Base-by-base conservation (phyloP, 192 early-diverging fungal species). In the Backusella parvicylindrica region DNA sequence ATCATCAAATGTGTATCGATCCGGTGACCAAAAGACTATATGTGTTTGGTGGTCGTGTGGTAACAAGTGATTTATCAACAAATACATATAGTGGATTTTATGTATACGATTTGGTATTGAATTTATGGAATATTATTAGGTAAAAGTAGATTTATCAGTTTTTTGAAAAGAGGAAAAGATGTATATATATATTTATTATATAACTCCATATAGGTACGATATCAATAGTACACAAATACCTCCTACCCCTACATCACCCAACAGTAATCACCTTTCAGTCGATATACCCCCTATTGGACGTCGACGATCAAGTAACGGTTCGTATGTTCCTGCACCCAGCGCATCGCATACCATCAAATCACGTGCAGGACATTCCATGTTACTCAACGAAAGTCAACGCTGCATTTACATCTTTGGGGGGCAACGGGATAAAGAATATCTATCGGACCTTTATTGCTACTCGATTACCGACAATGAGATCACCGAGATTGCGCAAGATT, bases 1-100 rank as follows among this genome's bases (percentile, higher is more conserved):
- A 98, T 79, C 89, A 97, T 77, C 95, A 99, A 85, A 96, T 99
- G 96, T 90, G 91, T 71, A 80, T 97, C 40, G 97, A 99, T 68
- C 74, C 87, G 15, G 72, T 84, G 6, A 83, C 83, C n/a, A 83
- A 86, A 37, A 87, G 86, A 13, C 77, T 99, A 0, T 99, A 96
- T 83, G 85, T 97, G 16, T 99, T 97, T 85, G 97, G 97, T 47
- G 97, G 97, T 56, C 85, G 93, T 31, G 86, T 88, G 0, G 85
- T 93, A 50, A 78, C 82, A 56, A 85, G 86, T 26, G 95, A 95
- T 71, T 70, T 85, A 28, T 84, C 84, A 66, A 87, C 90, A 38
- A 90, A 86, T 28, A 83, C 86, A 9, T 97, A 95, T 84, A 93
- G 94, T 72, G 97, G 97, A 0, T 83, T 99, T 30, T 99, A 96